Percentiles rank a stretch among this genome's conserved stretches.
These are phyloP conservation scores for Isatis tinctoria DNA, from an alignment of 345 rosid species.

Conservation along the genomic window DNA sequence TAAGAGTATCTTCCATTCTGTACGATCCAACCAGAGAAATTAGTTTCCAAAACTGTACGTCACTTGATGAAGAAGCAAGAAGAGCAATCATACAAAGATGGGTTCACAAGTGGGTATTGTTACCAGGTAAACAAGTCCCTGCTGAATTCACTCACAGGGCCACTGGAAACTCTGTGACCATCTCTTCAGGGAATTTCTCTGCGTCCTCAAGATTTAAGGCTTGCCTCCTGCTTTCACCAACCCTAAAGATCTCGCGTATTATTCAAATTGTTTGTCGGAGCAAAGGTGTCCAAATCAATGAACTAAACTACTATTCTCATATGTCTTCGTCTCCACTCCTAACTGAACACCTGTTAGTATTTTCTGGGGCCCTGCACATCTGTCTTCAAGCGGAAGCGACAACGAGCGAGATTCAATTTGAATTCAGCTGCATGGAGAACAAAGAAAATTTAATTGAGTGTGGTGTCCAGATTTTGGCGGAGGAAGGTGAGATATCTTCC, in stretches of 20 bases:
- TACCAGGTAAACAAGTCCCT: not conserved
- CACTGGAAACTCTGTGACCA: not conserved
- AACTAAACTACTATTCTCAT: not conserved
- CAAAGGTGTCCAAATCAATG: not conserved
- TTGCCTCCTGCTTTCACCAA: not conserved
- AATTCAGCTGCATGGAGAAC: not conserved
- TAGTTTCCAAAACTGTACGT: not conserved
- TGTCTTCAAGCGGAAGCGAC: not conserved
- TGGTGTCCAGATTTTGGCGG: not conserved
- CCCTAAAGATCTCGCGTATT: rapidly evolving
- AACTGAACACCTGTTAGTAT: not conserved
- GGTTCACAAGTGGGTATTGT: not conserved
- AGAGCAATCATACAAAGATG: not conserved
- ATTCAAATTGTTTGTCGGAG: not conserved
- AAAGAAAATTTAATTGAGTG: not conserved
- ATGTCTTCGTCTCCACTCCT: not conserved
- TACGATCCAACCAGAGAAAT: not conserved
- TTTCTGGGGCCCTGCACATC: not conserved
- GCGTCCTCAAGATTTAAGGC: not conserved
- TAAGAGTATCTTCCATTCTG: not conserved
- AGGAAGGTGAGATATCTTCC: not conserved
- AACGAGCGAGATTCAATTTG: not conserved
- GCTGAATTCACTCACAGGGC: not conserved
- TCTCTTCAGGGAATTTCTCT: not conserved
- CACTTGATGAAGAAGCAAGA: not conserved